A percentile compares a stretch with the other conserved stretches of the same genome.
These are phyloP conservation scores for Cucurbita argyrosperma DNA, from an alignment of 306 rosid genomes.

Conservation along the genomic window DNA sequence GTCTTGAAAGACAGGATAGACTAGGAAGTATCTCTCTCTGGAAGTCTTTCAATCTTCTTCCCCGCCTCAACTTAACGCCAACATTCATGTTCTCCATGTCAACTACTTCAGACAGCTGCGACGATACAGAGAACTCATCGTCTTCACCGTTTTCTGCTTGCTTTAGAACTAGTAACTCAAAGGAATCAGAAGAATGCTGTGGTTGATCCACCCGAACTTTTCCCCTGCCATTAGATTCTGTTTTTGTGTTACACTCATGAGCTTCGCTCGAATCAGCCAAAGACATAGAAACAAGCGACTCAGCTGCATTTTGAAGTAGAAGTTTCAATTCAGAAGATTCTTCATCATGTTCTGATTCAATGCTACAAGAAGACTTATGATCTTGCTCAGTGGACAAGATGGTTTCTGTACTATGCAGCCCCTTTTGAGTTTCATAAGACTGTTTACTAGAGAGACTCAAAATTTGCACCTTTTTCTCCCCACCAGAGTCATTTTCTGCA, in stretches of 20 bases:
- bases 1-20: slow-evolving; percentile 40
- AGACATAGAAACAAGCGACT: slow-evolving; percentile 23
- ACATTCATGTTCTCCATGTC: slow-evolving; percentile 14
- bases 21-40: slow-evolving; percentile 54
- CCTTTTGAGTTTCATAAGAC: slow-evolving; percentile 10
- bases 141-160: slow-evolving; percentile 23
- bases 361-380: slow-evolving; percentile 14
- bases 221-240: slow-evolving; percentile 5
- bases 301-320: slow-evolving; percentile 29
- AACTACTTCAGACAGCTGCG: slow-evolving; percentile 15
- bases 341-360: slow-evolving; percentile 11
- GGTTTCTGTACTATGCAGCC: slow-evolving; percentile 11
- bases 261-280: slow-evolving; percentile 11
- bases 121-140: slow-evolving; percentile 27
- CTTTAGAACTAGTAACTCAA: slow-evolving; percentile 25
- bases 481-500: neutral
- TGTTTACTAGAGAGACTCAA: slow-evolving; percentile 9
- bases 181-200: slow-evolving; percentile 29
- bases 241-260: slow-evolving; percentile 3
- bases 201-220: slow-evolving; percentile 14
- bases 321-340: slow-evolving; percentile 19
- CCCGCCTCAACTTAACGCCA: slow-evolving; percentile 29
- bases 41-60: slow-evolving; percentile 49
- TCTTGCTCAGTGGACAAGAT: slow-evolving; percentile 12
- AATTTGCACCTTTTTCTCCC: neutral